Conservation (phyloP, 2,329 filamentous ascomycete genomes). For the Scedosporium aurantiacum region DNA sequence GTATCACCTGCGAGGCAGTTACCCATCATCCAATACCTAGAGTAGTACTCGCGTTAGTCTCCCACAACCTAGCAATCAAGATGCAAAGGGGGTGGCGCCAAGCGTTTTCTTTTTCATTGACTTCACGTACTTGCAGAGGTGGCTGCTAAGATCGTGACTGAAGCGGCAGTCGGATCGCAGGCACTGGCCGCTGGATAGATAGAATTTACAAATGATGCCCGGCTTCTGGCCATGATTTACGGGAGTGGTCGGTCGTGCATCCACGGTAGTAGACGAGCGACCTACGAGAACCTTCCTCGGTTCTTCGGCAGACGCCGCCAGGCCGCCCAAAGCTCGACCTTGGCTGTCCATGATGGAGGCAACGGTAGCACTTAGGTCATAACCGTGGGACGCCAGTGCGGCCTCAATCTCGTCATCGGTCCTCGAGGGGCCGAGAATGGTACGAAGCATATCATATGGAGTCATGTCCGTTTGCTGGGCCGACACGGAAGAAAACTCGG, state of each 20-base stretch:
- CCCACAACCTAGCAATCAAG: not conserved
- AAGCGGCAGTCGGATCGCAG: constrained; percentile 93
- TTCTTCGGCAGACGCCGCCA: constrained; percentile 34
- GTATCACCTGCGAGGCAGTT: constrained; percentile 89
- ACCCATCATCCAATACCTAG: constrained; percentile 87
- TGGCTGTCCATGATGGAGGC: constrained; percentile 75
- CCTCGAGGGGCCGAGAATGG: constrained; percentile 78
- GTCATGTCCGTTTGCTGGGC: constrained; percentile 80
- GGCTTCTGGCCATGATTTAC: constrained; percentile 60
- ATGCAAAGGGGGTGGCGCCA: no score
- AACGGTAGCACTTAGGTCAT: constrained; percentile 87
- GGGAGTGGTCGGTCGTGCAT: constrained; percentile 66
- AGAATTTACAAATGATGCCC: constrained; percentile 93
- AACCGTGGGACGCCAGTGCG: constrained; percentile 80
- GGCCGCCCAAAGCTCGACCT: constrained; percentile 29
- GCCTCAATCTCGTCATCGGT: constrained; percentile 90
- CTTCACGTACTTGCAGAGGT: constrained; percentile 81
- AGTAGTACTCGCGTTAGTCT: constrained; percentile 14
- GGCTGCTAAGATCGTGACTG: constrained; percentile 89
- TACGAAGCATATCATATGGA: constrained; percentile 93
- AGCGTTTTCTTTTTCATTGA: no score
- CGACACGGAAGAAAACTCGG: constrained; percentile 55
- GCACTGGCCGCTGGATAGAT: constrained; percentile 89
- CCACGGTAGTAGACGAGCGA: constrained; percentile 72
- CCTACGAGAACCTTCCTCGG: constrained; percentile 67